phyloP scores from a whole-genome alignment of 2,329 filamentous ascomycete species.

The Pseudocercospora macadamiae region DNA sequence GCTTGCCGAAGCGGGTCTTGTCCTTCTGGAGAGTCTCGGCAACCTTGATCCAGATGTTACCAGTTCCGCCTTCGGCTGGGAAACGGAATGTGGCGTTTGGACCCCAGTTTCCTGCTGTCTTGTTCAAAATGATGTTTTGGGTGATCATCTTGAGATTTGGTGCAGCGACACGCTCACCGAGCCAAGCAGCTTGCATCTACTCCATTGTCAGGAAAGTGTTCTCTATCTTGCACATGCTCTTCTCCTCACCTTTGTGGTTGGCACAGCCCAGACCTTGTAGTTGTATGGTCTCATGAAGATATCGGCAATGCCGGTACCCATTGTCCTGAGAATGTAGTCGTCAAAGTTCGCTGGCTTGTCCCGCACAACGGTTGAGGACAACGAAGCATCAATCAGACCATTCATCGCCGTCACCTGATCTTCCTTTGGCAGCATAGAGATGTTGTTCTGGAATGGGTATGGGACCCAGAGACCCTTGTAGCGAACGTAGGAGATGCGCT shows the following conservation, averaged over 20 bases:
- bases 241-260: conserved; percentile 81
- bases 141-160: conserved; percentile 93
- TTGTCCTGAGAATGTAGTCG: conserved; percentile 95
- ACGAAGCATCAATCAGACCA: conserved; percentile 90
- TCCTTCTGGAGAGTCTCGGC: conserved; percentile 89
- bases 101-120: conserved; percentile 96
- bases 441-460: conserved; percentile 99
- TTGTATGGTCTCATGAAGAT: conserved; percentile 99
- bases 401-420: conserved; percentile 95
- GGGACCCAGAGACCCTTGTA: conserved; percentile 97
- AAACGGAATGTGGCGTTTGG: conserved; percentile 98
- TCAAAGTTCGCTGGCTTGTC: conserved; percentile 97
- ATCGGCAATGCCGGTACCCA: conserved; percentile 85
- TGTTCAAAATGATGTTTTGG: conserved; percentile 92
- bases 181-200: conserved; percentile 98
- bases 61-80: conserved; percentile 91
- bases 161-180: conserved; percentile 96
- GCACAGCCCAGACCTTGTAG: conserved; percentile 99
- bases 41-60: conserved; percentile 98
- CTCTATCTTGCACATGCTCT: conserved; percentile 8
- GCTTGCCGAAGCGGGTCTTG: conserved; percentile 87
- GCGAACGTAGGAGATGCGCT: conserved; percentile 98
- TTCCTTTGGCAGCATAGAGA: conserved; percentile 95
- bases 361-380: conserved; percentile 82
- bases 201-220: conserved; percentile 23